Percentiles rank a stretch among this genome's conserved stretches.
Evolutionary conservation across 192 early-diverging fungal genomes (phyloP).

Genomic region (Coemansia pectinata): DNA sequence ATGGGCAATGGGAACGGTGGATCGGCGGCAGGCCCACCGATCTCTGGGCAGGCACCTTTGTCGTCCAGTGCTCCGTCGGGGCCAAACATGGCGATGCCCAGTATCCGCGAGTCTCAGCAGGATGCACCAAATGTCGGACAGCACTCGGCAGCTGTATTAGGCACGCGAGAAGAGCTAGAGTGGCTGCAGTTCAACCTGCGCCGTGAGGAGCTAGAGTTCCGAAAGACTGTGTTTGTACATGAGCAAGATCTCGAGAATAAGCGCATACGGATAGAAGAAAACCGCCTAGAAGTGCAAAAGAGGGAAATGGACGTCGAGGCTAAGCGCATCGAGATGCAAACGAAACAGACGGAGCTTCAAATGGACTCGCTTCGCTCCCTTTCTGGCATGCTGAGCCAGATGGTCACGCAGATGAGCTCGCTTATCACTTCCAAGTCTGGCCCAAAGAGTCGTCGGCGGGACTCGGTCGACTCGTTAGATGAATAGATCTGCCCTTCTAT

Average conservation of each 20-base stretch:
- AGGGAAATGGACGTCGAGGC: slow-evolving; percentile 39
- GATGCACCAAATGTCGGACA: slow-evolving; percentile 8
- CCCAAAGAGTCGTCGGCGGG: slow-evolving; percentile 4
- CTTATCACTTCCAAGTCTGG: not conserved
- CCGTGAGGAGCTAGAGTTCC: slow-evolving; percentile 53
- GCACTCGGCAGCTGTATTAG: slow-evolving; percentile 2
- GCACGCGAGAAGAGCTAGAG: slow-evolving; percentile 49
- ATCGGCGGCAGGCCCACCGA: not conserved
- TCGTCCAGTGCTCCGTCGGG: slow-evolving; percentile 9
- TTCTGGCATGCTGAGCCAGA: slow-evolving; percentile 26
- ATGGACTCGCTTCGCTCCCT: slow-evolving; percentile 31
- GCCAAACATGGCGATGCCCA: slow-evolving; percentile 11
- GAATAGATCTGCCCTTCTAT: not conserved
- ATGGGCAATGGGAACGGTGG: not conserved
- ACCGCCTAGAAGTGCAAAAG: slow-evolving; percentile 35
- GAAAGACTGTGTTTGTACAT: slow-evolving; percentile 38
- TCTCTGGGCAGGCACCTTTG: not conserved
- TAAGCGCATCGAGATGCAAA: slow-evolving; percentile 28
- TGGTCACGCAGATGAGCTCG: slow-evolving; percentile 22
- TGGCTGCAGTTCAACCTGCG: slow-evolving; percentile 54
- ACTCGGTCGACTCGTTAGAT: not conserved
- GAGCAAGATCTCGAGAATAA: slow-evolving; percentile 43
- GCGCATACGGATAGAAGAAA: slow-evolving; percentile 39
- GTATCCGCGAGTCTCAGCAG: slow-evolving; percentile 19
- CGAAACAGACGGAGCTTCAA: slow-evolving; percentile 38